Evolutionary conservation across 2,329 filamentous ascomycete species (phyloP).

Genomic region (Talaromyces sp.): DNA sequence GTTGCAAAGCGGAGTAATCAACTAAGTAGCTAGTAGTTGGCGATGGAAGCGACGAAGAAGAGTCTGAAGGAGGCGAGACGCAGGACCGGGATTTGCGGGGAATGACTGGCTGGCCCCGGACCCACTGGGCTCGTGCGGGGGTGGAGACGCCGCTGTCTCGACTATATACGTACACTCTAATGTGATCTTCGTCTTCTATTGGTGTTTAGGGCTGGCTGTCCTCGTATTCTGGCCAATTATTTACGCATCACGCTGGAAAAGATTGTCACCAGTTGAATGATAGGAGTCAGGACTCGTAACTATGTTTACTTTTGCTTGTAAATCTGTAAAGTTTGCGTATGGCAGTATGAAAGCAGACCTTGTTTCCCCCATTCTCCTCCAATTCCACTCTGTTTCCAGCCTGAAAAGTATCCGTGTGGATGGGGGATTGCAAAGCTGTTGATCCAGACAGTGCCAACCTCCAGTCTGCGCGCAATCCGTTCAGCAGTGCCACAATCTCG

Average conservation of each 20-base stretch:
- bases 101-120: not conserved
- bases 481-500: conserved; percentile 40
- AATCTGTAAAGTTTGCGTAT: conserved; percentile 12
- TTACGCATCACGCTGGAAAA: not conserved
- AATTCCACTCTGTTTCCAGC: conserved; percentile 25
- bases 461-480: conserved; percentile 35
- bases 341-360: conserved; percentile 18
- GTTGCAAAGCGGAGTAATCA: not conserved
- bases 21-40: not conserved
- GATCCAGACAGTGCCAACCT: conserved; percentile 37
- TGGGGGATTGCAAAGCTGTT: conserved; percentile 22
- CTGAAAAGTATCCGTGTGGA: conserved; percentile 15
- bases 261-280: not conserved
- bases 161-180: too few species aligned
- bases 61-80: not conserved
- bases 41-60: not conserved
- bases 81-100: not conserved
- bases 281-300: not conserved
- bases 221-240: too few species aligned
- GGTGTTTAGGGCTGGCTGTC: not conserved
- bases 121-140: not conserved
- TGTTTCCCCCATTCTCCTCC: conserved; percentile 22
- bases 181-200: not conserved
- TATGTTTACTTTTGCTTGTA: conserved; percentile 3
- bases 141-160: too few species aligned